Evolutionary conservation across 2,329 filamentous ascomycete species (phyloP), one percentile per base, ranked within the genome.

Genomic region (Fusarium armeniacum): DNA sequence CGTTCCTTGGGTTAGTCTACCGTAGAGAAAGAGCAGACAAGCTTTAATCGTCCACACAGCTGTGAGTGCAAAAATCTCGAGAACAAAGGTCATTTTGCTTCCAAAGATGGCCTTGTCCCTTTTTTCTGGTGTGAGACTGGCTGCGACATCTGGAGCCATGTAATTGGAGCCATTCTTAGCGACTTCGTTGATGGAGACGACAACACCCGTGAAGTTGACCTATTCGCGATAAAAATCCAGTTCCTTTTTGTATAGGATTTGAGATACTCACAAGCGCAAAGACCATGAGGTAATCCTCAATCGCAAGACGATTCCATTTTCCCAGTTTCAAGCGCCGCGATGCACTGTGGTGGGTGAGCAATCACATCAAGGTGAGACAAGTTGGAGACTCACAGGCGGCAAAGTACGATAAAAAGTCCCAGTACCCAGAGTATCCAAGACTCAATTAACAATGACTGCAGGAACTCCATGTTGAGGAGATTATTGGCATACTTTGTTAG

Each of bases 261-360:
- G n/a, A n/a, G 11, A 11, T 32, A 78, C 65, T 15, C 65, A 81
- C 79, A 22, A 84, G 77, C 10, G 84, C 82, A 57, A 87, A 78
- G 11, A 84, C 43, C 86, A 89, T 89, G 26, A 87, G 77, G 71
- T 83, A 88, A 72, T 90, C 87, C 69, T 89, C 87, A 28, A 83
- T 71, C 70, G 86, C 84, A n/a, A 87, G 81, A 9, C 79, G 79
- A 43, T 77, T 80, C 69, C 82, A 77, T 40, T 83, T 81, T 18
- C 84, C 81, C 32, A 88, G 71, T 51, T 77, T 77, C 20, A 81
- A 72, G 2, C 77, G 75, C 16, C 79, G 72, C 10, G 79, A 78
- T 36, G 74, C 47, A 24, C 72, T 74, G 36, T 13, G 22, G 12
- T 40, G 12, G 5, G 22, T 38, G 13, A 46, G 58, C 28, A 20